A percentile compares a stretch with the other conserved stretches of the same genome.
Evolutionary conservation across 2,329 filamentous ascomycete genomes (phyloP).

Genomic region (Calonectria hawksworthii): DNA sequence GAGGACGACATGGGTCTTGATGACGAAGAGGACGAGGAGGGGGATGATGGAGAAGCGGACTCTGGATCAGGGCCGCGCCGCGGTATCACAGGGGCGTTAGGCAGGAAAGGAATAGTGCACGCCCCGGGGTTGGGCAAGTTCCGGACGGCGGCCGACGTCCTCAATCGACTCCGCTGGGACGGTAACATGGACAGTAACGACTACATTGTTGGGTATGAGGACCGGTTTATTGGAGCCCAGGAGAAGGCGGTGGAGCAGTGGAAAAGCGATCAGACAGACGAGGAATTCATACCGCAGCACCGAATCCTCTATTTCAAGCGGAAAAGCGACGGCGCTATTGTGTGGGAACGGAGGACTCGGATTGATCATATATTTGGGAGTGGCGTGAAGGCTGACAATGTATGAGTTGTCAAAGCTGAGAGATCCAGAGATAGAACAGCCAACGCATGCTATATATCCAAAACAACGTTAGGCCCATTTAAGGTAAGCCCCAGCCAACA

Average conservation of each 20-base stretch:
- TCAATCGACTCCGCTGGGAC: conserved; percentile 73
- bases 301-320: conserved; percentile 73
- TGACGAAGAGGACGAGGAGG: conserved; percentile 49
- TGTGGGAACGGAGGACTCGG: conserved; percentile 70
- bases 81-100: conserved; percentile 14
- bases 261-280: conserved; percentile 74
- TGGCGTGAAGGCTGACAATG: conserved; percentile 50
- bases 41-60: conserved; percentile 35
- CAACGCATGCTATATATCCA: neutral
- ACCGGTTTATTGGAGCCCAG: conserved; percentile 68
- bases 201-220: conserved; percentile 72
- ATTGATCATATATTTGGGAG: conserved; percentile 70
- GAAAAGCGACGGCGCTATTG: conserved; percentile 62
- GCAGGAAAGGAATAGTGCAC: conserved; percentile 36
- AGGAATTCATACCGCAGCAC: conserved; percentile 77
- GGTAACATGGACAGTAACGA: conserved; percentile 64
- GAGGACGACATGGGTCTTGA: conserved; percentile 59
- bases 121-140: conserved; percentile 60
- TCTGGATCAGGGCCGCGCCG: conserved; percentile 13
- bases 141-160: conserved; percentile 69
- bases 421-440: neutral
- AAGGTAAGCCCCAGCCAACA: neutral
- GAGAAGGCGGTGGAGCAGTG: conserved; percentile 69
- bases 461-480: neutral
- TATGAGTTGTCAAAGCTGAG: conserved; percentile 13